Percentiles rank a stretch among this genome's conserved stretches.
Conservation (phyloP, 225 moss, liverwort and hornwort species). For the Sphagnum contortum region DNA sequence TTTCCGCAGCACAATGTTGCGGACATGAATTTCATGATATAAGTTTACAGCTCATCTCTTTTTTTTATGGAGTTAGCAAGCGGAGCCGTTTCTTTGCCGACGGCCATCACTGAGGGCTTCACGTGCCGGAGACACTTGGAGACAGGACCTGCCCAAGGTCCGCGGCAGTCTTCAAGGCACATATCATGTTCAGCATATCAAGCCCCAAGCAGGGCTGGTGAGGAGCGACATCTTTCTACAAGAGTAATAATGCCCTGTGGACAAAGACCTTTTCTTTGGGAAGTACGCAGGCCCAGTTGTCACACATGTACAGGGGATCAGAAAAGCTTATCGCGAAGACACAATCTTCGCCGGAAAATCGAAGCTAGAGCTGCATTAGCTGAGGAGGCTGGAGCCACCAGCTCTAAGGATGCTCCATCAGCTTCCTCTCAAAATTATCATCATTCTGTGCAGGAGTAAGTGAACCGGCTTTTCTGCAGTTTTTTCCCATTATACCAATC, state of each 20-base stretch:
- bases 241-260: too few relatives aligned
- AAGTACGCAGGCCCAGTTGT: too few relatives aligned
- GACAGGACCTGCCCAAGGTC: conserved; percentile 18
- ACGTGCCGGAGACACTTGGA: conserved; percentile 24
- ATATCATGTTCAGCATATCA: conserved; percentile 7
- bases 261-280: too few relatives aligned
- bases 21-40: not conserved
- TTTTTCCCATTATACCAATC: too few relatives aligned
- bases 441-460: conserved; percentile 4
- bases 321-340: too few relatives aligned
- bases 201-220: conserved; percentile 10
- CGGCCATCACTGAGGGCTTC: not conserved
- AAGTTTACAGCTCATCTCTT: not conserved
- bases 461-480: too few relatives aligned
- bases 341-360: too few relatives aligned
- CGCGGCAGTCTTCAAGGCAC: conserved; percentile 5
- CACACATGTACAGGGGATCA: too few relatives aligned
- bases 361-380: conserved; percentile 5
- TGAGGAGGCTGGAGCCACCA: not conserved
- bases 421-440: conserved; percentile 11
- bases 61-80: conserved; percentile 26
- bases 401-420: conserved; percentile 5
- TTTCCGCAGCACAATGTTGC: too few relatives aligned
- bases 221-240: too few relatives aligned
- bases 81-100: conserved; percentile 24